Percentiles rank a stretch among this genome's conserved stretches.
Conservation (phyloP, 768 basidiomycete species). For the Daedalea quercina region DNA sequence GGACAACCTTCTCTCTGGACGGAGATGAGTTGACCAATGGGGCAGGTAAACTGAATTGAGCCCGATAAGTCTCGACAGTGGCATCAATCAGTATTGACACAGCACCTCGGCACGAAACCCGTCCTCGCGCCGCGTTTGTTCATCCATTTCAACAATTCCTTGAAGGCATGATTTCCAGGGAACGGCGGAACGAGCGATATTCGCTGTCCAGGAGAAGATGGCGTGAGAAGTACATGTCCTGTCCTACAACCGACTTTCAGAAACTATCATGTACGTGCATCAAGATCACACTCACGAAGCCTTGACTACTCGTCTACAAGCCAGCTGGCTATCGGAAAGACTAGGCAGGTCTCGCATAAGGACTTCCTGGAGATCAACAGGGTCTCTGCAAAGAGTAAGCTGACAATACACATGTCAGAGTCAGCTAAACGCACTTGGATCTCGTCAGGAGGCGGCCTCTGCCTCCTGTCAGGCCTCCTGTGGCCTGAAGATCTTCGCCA, state of each 20-base stretch:
- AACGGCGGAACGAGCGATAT: slow-evolving; percentile 43
- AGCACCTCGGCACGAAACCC: slow-evolving; percentile 49
- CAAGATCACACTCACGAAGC: slow-evolving; percentile 19
- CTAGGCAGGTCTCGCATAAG: slow-evolving; percentile 5
- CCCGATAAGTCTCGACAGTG: background rate
- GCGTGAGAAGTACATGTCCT: slow-evolving; percentile 53
- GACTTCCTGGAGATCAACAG: slow-evolving; percentile 5
- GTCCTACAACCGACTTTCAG: slow-evolving; percentile 30
- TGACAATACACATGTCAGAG: background rate
- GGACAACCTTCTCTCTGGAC: slow-evolving; percentile 29
- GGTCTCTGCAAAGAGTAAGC: slow-evolving; percentile 1
- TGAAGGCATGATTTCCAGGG: slow-evolving; percentile 31
- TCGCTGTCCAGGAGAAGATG: slow-evolving; percentile 26
- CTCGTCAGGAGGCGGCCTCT: slow-evolving; percentile 27
- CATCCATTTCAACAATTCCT: slow-evolving; percentile 39
- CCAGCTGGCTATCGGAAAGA: background rate
- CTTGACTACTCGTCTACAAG: slow-evolving; percentile 5
- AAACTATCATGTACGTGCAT: background rate
- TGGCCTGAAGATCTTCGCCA: slow-evolving; percentile 28
- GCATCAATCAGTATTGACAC: slow-evolving; percentile 4
- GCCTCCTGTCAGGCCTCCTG: slow-evolving; percentile 32
- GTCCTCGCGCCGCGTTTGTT: slow-evolving; percentile 23
- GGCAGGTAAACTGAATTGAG: slow-evolving; percentile 31
- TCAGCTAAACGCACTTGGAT: slow-evolving; percentile 27
- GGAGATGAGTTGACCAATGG: slow-evolving; percentile 25